Evolutionary conservation across 805 yeast genomes (phyloP).

Genomic region (Candida hungchunana): DNA sequence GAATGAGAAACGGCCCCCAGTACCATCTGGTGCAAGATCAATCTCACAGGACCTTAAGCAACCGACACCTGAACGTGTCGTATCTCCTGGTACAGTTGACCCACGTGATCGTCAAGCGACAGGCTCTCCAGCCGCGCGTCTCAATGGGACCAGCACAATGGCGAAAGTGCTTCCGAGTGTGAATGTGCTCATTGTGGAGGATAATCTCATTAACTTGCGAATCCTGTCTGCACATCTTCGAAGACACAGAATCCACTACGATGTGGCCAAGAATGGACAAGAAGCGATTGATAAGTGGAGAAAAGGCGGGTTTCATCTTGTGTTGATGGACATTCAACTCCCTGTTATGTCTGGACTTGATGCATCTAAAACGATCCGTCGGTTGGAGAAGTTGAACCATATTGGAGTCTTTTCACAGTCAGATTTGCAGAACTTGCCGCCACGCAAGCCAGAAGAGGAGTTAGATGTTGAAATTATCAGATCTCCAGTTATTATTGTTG

Average conservation of each 20-base stretch:
- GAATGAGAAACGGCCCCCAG: not conserved
- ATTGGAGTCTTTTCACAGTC: slow-evolving; percentile 49
- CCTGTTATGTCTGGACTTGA: slow-evolving; percentile 96
- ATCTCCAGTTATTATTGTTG: slow-evolving; percentile 97
- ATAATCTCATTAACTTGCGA: slow-evolving; percentile 89
- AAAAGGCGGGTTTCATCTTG: slow-evolving; percentile 89
- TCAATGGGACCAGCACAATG: slow-evolving; percentile 27
- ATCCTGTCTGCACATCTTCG: slow-evolving; percentile 85
- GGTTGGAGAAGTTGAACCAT: slow-evolving; percentile 72
- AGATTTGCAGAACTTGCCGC: slow-evolving; percentile 22
- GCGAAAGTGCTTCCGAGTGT: slow-evolving; percentile 79
- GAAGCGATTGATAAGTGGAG: slow-evolving; percentile 96
- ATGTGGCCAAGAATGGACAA: slow-evolving; percentile 87
- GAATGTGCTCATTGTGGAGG: slow-evolving; percentile 91
- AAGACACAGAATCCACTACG: slow-evolving; percentile 78
- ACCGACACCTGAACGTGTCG: slow-evolving; percentile 4
- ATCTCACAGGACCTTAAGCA: too few relatives aligned
- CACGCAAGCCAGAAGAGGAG: slow-evolving; percentile 41
- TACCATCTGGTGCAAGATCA: too few relatives aligned
- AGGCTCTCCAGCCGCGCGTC: slow-evolving; percentile 3
- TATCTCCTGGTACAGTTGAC: slow-evolving; percentile 7
- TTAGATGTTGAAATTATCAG: slow-evolving; percentile 63
- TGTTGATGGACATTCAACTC: slow-evolving; percentile 94
- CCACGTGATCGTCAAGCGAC: slow-evolving; percentile 1
- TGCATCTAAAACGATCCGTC: slow-evolving; percentile 87